Base-by-base conservation (phyloP, 495 filamentous ascomycete genomes). In the Penicillium daleae region DNA sequence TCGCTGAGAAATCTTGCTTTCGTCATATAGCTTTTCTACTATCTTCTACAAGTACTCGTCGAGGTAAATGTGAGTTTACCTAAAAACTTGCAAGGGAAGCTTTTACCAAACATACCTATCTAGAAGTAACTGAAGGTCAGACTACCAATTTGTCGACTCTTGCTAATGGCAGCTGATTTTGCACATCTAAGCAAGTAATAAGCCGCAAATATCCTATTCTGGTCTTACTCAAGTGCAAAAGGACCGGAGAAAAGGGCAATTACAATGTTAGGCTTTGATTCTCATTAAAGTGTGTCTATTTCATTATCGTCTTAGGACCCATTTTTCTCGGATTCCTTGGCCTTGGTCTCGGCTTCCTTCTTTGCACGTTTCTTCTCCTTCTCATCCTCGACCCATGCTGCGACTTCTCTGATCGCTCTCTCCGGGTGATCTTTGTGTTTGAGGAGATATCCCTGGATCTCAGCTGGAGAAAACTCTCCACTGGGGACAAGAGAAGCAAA, bases 361-460 rank as follows among this genome's bases (percentile, higher is more conserved):
- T 40, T 24, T 15, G 61, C 40, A 35, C 53, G 62, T 35, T 85
- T 87, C 63, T 87, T 84, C 71, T 83, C 84, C 57, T 81, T 78
- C 22, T 82, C 77, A 12, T 75, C 74, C 60, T 83, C 72, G 7
- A 90, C 81, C 85, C 89, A 92, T 21, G 75, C 74, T 32, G 77
- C 78, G 0, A 80, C 83, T 17, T 83, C 82, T 7, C 77, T 75
- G 13, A 90, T 82, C 17, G 88, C 87, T 29, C 56, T 73, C 60
- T 88, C 82, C 21, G 90, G 88, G 57, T 82, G 72, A 33, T 80
- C 76, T 78, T 90, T 91, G 66, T 92, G 78, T 70, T 85, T 87
- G 48, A 93, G 76, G 26, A 92, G 78, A 66, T 85, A 90, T 4
- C 90, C 90, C 73, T 94, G 91, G 35, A 94, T 85, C 77, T 92